Evolutionary conservation across 2,329 filamentous ascomycete species (phyloP), one percentile per base, ranked within the genome.

Genomic region (Mollisiaceae sp.): DNA sequence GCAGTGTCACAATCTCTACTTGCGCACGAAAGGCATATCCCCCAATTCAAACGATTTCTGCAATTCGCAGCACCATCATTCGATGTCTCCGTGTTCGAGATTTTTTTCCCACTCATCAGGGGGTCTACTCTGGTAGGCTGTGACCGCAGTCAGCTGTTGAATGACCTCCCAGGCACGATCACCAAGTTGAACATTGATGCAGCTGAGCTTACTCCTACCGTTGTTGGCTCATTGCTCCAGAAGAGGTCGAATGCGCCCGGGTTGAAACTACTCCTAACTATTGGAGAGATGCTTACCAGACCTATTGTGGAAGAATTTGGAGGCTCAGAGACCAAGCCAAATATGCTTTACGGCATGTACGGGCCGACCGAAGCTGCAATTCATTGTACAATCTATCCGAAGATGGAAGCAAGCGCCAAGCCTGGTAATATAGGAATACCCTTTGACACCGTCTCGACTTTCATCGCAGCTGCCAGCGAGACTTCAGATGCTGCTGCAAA

Each of bases 31-130:
- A 83, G 81, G 56, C 88, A 94, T 71, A 89, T 97, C 47, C 94
- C 94, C 1, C 45, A 61, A 0, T 97, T 97, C 74, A 82, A 82
- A 18, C 86, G 93, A 55, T 97, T 97, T 76, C 84, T 97, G 0
- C 94, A 97, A 76, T 97, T 97, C 76, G 94, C 94, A 4, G 90
- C 93, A 2, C 92, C 94, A 0, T 97, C 93, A 0, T 97, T 97
- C 75, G 94, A 97, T 77, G 94, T 97, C 8, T 97, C 92, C 0
- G 90, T 97, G 6, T 97, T 97, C 75, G 94, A 97, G 75, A 94
- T 96, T 8, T 97, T 97, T 82, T 97, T 97, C 70, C 91, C 94
- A 0, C 80, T 94, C 18, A 90, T 89, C 67, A 83, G 92, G 64
- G 91, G 91, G 2, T 81, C 81, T 24, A 97, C 92, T 0, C 80